Conservation (phyloP, 495 filamentous ascomycete genomes). For the Neurospora hispaniola region DNA sequence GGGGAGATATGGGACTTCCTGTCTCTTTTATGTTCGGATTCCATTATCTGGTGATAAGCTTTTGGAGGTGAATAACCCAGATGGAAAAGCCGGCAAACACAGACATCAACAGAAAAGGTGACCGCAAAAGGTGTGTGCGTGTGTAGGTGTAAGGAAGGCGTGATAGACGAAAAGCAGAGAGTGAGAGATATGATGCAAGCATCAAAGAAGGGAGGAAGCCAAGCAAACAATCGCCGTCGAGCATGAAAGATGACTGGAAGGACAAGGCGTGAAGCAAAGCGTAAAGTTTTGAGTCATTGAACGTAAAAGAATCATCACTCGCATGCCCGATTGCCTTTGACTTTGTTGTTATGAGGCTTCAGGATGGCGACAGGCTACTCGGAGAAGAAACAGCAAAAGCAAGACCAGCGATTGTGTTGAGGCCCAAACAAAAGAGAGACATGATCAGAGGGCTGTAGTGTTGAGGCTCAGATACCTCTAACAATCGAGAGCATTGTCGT, state of each 20-base stretch:
- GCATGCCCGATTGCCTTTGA: no score
- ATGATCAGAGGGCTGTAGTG: no score
- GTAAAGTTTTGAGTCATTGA: background rate
- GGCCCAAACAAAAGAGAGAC: no score
- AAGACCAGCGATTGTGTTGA: no score
- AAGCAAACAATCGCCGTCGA: background rate
- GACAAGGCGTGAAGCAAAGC: background rate
- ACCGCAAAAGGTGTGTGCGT: background rate
- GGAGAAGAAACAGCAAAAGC: no score
- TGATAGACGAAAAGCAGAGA: background rate
- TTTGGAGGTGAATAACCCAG: background rate
- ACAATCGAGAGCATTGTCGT: no score
- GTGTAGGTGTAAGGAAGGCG: background rate
- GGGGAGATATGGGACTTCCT: rapidly evolving
- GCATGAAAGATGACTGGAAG: background rate
- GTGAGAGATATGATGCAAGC: background rate
- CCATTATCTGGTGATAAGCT: background rate
- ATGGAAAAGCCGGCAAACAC: background rate
- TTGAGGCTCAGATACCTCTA: no score
- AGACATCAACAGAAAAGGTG: background rate
- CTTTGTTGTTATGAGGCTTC: no score
- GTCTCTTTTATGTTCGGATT: background rate
- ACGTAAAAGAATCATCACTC: background rate
- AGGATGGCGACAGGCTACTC: no score
- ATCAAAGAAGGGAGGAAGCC: background rate